Base-by-base conservation (phyloP, 257 asterid genomes). In the Gentiana dahurica region DNA sequence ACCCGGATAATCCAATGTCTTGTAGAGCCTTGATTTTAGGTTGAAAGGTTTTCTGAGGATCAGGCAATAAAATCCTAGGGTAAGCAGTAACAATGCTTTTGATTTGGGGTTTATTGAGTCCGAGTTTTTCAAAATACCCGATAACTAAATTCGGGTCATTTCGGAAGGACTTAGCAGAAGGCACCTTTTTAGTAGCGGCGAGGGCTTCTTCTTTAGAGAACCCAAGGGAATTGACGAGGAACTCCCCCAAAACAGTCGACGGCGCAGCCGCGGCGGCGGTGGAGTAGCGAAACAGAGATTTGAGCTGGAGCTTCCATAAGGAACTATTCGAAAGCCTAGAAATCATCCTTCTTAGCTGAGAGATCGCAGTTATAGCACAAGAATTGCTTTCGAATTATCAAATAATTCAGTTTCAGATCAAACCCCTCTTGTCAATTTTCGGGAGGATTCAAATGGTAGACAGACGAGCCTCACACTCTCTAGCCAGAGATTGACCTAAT, bases 1-100 rank as follows among this genome's bases (percentile, higher is more conserved):
- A 24, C 63, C 62, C 53, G 36, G 63, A 55, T 41, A 67, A 38
- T 3, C 72, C 67, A 12, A 69, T 47, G n/a, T 58, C 69, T 34
- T 49, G 41, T 2, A 63, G 54, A 43, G 13, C 36, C 57, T 51
- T 53, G 32, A 63, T 34, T 49, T 58, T 63, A 4, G 70, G 70
- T 8, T 38, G 46, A 8, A 69, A 58, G 51, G 35, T 58, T 63
- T 59, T 58, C 8, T 63, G 62, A 4, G 60, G 62, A 34, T 58
- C 32, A 44, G 2, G 39, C 1, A 34, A 49, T 2, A 69, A 13
- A 48, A 63, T 24, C 8, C 6, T 13, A 0, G 66, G 70, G 24
- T 2, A 9, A 1, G 15, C 12, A 52, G 62, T 53, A n/a, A 69
- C 66, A 41, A 59, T 35, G 33, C 7, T 54, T 35, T 49, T 63